A percentile compares a stretch with the other conserved stretches of the same genome.
Evolutionary conservation across 352 stramenopile genomes (phyloP).

Genomic region (Globisporangium nodosum): DNA sequence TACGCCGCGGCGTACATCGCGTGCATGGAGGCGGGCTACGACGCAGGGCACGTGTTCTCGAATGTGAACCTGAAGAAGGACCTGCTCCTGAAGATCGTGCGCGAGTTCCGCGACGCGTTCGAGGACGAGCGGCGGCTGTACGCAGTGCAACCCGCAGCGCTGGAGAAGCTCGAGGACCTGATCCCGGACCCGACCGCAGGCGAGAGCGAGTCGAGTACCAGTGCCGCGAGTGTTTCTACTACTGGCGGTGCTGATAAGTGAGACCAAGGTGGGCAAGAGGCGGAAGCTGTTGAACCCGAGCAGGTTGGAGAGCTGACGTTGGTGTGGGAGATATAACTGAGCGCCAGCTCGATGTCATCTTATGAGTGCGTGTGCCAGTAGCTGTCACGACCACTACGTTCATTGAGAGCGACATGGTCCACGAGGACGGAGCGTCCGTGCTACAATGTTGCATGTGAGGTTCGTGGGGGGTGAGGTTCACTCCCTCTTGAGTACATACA

Average conservation of each 20-base stretch:
- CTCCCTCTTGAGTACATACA: too few relatives aligned
- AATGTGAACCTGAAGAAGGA: constrained; percentile 82
- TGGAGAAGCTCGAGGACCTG: constrained; percentile 80
- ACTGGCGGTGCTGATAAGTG: constrained; percentile 24
- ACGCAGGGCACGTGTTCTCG: constrained; percentile 70
- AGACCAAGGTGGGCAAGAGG: constrained; percentile 1
- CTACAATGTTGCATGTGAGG: too few relatives aligned
- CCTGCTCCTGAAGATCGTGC: constrained; percentile 71
- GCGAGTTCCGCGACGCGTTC: constrained; percentile 69
- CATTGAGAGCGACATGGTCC: too few relatives aligned
- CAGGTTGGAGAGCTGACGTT: background rate
- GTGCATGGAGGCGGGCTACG: constrained; percentile 68
- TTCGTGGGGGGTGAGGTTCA: too few relatives aligned
- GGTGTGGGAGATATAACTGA: too few relatives aligned
- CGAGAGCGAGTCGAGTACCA: constrained; percentile 21
- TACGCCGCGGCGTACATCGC: constrained; percentile 79
- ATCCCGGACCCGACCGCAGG: constrained; percentile 47
- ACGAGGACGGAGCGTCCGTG: too few relatives aligned
- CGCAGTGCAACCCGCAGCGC: constrained; percentile 41
- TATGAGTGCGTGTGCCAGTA: too few relatives aligned
- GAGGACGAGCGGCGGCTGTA: constrained; percentile 74
- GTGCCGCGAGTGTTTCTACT: background rate
- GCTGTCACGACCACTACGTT: too few relatives aligned
- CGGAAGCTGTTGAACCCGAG: background rate
- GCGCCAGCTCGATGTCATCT: too few relatives aligned